These are phyloP conservation scores for Cucurbita pepo DNA, from an alignment of 306 rosid genomes.

Conservation along the genomic window DNA sequence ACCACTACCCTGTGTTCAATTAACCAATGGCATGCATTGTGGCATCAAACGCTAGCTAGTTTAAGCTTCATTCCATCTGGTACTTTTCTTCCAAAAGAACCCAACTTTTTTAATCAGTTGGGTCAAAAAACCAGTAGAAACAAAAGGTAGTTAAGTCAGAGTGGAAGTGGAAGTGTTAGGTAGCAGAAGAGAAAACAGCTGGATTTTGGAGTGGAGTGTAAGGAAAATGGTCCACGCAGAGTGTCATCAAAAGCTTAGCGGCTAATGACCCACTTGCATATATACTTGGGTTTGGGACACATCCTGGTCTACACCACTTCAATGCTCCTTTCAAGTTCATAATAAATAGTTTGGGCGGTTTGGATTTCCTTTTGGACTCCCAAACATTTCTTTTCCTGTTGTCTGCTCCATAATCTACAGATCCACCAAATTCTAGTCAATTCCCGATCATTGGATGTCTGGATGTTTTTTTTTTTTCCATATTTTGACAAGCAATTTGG, in stretches of 20 bases:
- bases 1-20: not conserved
- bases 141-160: not conserved
- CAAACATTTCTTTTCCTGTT: not conserved
- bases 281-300: not conserved
- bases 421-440: not conserved
- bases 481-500: not conserved
- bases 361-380: not conserved
- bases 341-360: not conserved
- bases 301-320: constrained; percentile 4
- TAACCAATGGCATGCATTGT: not conserved
- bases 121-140: not conserved
- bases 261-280: constrained; percentile 1
- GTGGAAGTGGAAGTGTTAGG: constrained; percentile 1
- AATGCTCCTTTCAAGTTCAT: not conserved
- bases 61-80: not conserved
- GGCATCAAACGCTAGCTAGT: not conserved
- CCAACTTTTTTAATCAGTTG: not conserved
- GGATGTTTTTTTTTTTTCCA: not conserved
- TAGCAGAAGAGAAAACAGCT: constrained; percentile 3
- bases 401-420: not conserved
- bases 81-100: too few relatives aligned
- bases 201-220: not conserved
- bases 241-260: not conserved
- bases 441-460: not conserved
- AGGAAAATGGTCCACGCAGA: not conserved